Conservation (phyloP, 176 grass and related monocot species). For the maize (Zea mays) region DNA sequence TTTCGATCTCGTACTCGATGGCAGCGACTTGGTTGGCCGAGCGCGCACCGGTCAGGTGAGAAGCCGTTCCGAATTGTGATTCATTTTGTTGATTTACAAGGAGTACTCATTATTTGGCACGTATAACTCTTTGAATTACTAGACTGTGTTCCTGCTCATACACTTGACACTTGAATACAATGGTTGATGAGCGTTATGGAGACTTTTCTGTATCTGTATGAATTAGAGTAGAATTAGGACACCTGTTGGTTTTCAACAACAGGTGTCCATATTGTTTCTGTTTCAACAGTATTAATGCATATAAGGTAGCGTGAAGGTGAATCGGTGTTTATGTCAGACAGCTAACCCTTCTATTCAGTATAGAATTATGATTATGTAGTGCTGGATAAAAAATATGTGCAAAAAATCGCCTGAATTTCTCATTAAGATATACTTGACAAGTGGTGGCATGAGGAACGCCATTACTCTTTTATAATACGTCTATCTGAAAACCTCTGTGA, state of each 20-base stretch:
- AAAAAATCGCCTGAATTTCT: neutral
- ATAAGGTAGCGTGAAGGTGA: neutral
- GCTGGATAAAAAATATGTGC: neutral
- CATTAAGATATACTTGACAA: neutral
- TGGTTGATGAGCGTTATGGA: too few relatives aligned
- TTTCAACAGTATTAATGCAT: neutral
- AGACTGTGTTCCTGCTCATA: too few relatives aligned
- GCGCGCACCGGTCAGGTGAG: slow-evolving; percentile 94
- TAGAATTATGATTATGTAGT: neutral
- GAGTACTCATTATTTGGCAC: too few relatives aligned
- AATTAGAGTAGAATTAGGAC: neutral
- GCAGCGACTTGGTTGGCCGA: slow-evolving; percentile 80
- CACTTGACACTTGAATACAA: neutral
- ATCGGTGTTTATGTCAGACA: neutral
- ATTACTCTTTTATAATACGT: neutral
- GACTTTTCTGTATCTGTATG: neutral
- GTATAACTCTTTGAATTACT: too few relatives aligned
- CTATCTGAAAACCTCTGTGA: neutral
- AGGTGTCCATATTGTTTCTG: neutral
- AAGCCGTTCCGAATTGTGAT: neutral
- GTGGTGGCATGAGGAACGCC: neutral
- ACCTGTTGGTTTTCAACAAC: neutral
- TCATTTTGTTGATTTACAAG: neutral
- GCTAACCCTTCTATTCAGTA: neutral
- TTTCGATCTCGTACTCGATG: slow-evolving; percentile 81